Evolutionary conservation across 768 basidiomycete genomes (phyloP).

Genomic region (Lactifluus volemus): DNA sequence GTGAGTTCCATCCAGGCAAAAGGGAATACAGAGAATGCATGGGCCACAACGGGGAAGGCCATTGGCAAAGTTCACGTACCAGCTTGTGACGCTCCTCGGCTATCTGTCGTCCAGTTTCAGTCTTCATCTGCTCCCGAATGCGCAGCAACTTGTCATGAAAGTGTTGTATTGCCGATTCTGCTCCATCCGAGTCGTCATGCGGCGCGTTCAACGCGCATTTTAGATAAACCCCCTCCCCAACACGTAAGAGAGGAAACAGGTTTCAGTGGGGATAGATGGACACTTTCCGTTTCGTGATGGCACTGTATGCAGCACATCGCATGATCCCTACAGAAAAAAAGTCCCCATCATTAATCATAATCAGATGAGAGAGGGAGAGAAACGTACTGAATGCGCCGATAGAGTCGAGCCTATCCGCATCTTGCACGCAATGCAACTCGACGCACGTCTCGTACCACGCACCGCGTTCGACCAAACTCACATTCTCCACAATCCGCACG

Average conservation of each 20-base stretch:
- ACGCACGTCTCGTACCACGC: conserved; percentile 62
- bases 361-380: neutral
- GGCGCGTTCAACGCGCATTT: conserved; percentile 42
- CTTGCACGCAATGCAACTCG: conserved; percentile 67
- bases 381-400: conserved; percentile 42
- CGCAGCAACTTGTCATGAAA: conserved; percentile 81
- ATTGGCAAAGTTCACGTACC: conserved; percentile 33
- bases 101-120: conserved; percentile 54
- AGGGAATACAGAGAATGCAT: neutral
- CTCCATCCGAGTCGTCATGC: conserved; percentile 34
- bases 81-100: conserved; percentile 65
- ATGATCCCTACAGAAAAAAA: conserved; percentile 30
- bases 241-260: too few species aligned
- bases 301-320: conserved; percentile 40
- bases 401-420: conserved; percentile 45
- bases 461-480: conserved; percentile 83
- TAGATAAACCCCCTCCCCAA: neutral
- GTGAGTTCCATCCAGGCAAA: neutral
- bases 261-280: too few species aligned
- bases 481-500: conserved; percentile 59
- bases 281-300: conserved; percentile 29
- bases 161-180: conserved; percentile 60
- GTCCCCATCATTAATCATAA: neutral
- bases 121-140: conserved; percentile 71
- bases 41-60: too few species aligned